Base-by-base conservation (phyloP, 2,329 filamentous ascomycete species). In the Ophiocordyceps polyrhachis-furcata region DNA sequence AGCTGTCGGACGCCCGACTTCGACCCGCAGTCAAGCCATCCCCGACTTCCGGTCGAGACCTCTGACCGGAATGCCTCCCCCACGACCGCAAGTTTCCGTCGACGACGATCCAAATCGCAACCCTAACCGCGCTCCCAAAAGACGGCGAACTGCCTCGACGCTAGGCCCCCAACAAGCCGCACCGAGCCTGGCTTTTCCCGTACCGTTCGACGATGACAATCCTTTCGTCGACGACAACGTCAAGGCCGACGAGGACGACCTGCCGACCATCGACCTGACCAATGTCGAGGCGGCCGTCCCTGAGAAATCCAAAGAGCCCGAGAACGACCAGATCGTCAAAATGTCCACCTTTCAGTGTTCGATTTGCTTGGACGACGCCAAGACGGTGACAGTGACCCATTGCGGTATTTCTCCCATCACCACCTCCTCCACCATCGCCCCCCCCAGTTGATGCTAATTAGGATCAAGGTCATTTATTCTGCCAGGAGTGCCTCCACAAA, bases 351-450 rank as follows among this genome's bases (percentile, higher is more conserved):
- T 79, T 42, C 73, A 80, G 57, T 81, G 77, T 49, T 74, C 76
- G 40, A 81, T 81, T 47, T 81, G 77, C 58, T 76, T 81, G 73
- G 77, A 81, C 48, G 66, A 74, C 48, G 70, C 66, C 23, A 70
- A 67, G 2, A 63, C 66, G 25, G 53, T 81, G 48, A 79, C 74
- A 1, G 70, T 79, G 41, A 81, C 77, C 3, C 73, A 79, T 57
- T 81, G 77, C 58, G 77, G 77, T 81, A 73, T 50, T 74, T 23
- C 9, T 19, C 35, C 4, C n/a, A 19, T 14, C n/a, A 38, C 35
- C 17, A 32, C 11, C 11, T 2, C 11, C n/a, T 20, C 19, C 40
- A 44, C 46, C 12, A 49, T 5, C n/a, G n/a, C n/a, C n/a, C n/a
- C n/a, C n/a, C n/a, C 11, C 13, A 9, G n/a, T n/a, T 17, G 1